A percentile compares a stretch with the other conserved stretches of the same genome.
These are phyloP conservation scores for Phytophthora nicotianae DNA, from an alignment of 352 stramenopile genomes.

Conservation along the genomic window DNA sequence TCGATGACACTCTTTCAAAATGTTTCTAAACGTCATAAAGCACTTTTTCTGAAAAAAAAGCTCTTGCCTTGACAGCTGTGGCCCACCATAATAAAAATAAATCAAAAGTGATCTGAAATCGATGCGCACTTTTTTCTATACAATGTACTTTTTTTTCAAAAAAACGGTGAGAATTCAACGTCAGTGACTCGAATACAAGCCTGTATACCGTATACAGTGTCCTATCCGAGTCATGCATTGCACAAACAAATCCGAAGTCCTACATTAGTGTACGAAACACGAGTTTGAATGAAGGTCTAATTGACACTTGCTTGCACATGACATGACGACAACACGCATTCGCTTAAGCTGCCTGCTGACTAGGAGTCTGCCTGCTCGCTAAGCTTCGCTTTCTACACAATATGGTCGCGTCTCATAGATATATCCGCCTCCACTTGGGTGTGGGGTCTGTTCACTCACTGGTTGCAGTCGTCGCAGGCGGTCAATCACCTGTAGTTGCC, in stretches of 20 bases:
- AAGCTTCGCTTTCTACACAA: slow-evolving; percentile 41
- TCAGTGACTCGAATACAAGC: neutral
- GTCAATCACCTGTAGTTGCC: slow-evolving; percentile 40
- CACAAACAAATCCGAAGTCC: slow-evolving; percentile 2
- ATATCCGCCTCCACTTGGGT: slow-evolving; percentile 22
- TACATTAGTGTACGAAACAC: slow-evolving; percentile 11
- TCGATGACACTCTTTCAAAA: too few species aligned
- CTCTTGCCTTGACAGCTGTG: too few species aligned
- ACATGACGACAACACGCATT: slow-evolving; percentile 28
- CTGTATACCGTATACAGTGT: neutral
- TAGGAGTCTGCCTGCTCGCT: slow-evolving; percentile 10
- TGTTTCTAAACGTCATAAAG: too few species aligned
- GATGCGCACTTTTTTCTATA: too few species aligned
- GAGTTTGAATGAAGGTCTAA: neutral
- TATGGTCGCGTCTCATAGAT: slow-evolving; percentile 45
- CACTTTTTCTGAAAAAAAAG: too few species aligned
- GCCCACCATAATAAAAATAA: too few species aligned
- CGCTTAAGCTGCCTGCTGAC: slow-evolving; percentile 24
- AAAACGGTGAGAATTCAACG: neutral
- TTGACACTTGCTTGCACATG: slow-evolving; percentile 15
- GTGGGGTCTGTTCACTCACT: slow-evolving; percentile 22
- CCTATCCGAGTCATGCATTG: neutral
- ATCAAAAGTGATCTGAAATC: too few species aligned
- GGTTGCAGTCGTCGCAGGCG: neutral
- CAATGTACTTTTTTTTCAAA: too few species aligned